These are phyloP conservation scores for Pythium vanterpoolii DNA, from an alignment of 352 stramenopile genomes.

Conservation along the genomic window DNA sequence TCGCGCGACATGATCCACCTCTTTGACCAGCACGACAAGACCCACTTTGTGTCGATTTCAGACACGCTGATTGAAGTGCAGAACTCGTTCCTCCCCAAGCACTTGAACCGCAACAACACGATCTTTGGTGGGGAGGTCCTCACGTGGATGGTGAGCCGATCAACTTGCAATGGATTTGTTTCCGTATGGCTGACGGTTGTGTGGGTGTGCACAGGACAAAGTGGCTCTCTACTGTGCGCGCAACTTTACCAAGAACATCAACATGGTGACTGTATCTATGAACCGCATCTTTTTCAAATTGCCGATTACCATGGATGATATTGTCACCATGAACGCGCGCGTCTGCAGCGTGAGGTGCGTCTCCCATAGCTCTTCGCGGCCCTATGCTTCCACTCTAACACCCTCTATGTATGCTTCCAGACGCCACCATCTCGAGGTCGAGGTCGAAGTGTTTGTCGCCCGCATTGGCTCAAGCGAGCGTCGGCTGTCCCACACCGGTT, in stretches of 20 bases:
- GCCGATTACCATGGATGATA: conserved; percentile 60
- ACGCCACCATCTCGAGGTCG: conserved; percentile 64
- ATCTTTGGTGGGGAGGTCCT: conserved; percentile 72
- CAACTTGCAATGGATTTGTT: not conserved
- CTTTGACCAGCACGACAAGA: conserved; percentile 37
- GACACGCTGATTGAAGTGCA: conserved; percentile 73
- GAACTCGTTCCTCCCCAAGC: conserved; percentile 70
- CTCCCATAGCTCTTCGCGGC: not conserved
- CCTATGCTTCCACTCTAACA: not conserved
- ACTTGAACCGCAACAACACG: conserved; percentile 74
- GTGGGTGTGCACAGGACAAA: conserved; percentile 35
- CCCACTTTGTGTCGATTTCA: conserved; percentile 46
- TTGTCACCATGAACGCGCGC: conserved; percentile 61
- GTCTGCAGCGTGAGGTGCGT: conserved; percentile 54
- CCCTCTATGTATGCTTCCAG: conserved; percentile 17
- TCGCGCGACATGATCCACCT: conserved; percentile 58
- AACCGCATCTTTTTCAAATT: conserved; percentile 74
- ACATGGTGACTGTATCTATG: conserved; percentile 66
- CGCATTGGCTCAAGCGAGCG: conserved; percentile 42
- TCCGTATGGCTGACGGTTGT: not conserved
- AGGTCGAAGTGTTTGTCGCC: conserved; percentile 68
- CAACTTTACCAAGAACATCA: conserved; percentile 67
- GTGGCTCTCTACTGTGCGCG: conserved; percentile 56
- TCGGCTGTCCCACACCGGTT: conserved; percentile 61
- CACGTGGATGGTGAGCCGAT: conserved; percentile 44